Evolutionary conservation across 768 basidiomycete genomes (phyloP).

Genomic region (Boletus barrowsii): DNA sequence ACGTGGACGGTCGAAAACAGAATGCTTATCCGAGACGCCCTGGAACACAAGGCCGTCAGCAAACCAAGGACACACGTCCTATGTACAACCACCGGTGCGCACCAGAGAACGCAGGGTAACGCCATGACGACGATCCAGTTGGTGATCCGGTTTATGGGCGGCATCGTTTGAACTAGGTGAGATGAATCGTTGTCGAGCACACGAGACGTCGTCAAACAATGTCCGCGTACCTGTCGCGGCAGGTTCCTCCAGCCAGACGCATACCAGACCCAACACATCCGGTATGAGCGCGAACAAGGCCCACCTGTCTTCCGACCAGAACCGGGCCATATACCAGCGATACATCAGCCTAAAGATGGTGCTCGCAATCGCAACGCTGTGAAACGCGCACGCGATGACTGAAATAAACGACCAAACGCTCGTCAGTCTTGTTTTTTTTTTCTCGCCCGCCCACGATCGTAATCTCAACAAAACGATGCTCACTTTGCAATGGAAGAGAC

Average conservation of each 20-base stretch:
- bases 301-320: slow-evolving; percentile 33
- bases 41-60: slow-evolving; percentile 4
- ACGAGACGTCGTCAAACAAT: no score
- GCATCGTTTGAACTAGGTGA: neutral
- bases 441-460: no score
- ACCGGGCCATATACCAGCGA: slow-evolving; percentile 16
- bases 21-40: slow-evolving; percentile 26
- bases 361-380: slow-evolving; percentile 21
- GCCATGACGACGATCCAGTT: slow-evolving; percentile 14
- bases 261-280: slow-evolving; percentile 15
- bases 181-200: neutral
- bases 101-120: slow-evolving; percentile 24
- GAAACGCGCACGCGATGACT: slow-evolving; percentile 18
- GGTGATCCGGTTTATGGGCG: neutral
- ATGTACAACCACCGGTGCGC: neutral
- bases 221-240: neutral
- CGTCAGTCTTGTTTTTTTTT: neutral
- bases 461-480: neutral
- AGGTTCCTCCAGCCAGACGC: slow-evolving; percentile 4
- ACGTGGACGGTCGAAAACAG: slow-evolving; percentile 22
- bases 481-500: slow-evolving; percentile 16
- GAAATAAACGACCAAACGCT: neutral
- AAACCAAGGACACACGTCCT: neutral
- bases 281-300: slow-evolving; percentile 19
- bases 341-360: slow-evolving; percentile 25